A percentile compares a stretch with the other conserved stretches of the same genome.
These are phyloP conservation scores for Thalassiosira livingstoniorum DNA, from an alignment of 352 stramenopile genomes.

Conservation along the genomic window DNA sequence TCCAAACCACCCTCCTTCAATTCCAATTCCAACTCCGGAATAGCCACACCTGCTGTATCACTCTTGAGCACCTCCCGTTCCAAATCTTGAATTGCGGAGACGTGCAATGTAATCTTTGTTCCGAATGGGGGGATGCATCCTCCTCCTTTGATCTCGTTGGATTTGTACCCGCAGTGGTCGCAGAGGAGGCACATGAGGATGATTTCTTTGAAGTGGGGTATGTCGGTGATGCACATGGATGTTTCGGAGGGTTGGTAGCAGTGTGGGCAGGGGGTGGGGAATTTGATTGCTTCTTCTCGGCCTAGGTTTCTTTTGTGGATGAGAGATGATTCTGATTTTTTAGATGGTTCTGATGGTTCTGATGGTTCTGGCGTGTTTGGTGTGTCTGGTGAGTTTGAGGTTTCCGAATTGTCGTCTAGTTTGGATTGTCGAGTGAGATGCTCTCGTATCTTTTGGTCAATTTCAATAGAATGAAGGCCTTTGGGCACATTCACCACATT, in stretches of 20 bases:
- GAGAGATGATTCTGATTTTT: neutral
- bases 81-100: conserved; percentile 85
- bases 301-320: conserved; percentile 76
- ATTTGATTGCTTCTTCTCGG: conserved; percentile 82
- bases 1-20: conserved; percentile 87
- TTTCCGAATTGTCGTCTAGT: too few species aligned
- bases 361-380: too few species aligned
- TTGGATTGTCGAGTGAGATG: too few species aligned
- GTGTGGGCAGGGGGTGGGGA: conserved; percentile 88
- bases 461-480: neutral
- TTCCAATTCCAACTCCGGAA: conserved; percentile 93
- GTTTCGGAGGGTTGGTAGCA: conserved; percentile 86
- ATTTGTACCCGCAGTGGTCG: conserved; percentile 91
- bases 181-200: conserved; percentile 94
- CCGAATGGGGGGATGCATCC: conserved; percentile 89
- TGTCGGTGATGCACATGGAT: conserved; percentile 92
- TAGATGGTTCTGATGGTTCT: conserved; percentile 17
- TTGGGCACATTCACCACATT: conserved; percentile 44
- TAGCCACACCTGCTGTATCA: conserved; percentile 87
- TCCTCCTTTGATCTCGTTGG: conserved; percentile 92
- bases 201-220: conserved; percentile 94
- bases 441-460: too few species aligned
- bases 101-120: conserved; percentile 86
- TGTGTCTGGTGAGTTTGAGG: too few species aligned
- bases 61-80: conserved; percentile 92